Conservation (phyloP, 1,139 yeast genomes). For the Debaryomyces sp. region DNA sequence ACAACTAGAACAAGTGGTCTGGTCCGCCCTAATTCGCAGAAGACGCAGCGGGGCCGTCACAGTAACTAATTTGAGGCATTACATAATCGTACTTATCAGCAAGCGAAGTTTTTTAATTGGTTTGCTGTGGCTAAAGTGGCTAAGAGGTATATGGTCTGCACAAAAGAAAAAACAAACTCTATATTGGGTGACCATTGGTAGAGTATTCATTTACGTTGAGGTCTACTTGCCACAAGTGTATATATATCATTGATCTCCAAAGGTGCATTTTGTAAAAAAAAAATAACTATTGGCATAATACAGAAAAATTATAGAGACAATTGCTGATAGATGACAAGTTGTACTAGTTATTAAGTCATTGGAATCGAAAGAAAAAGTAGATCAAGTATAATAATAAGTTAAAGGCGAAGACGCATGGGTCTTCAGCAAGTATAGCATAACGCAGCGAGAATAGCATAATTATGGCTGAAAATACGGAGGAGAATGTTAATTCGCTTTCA, state of each 20-base stretch:
- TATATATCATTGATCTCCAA: background rate
- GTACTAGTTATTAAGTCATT: background rate
- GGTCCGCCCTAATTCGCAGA: background rate
- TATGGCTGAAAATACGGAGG: background rate
- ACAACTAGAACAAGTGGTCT: background rate
- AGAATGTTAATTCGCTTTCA: background rate
- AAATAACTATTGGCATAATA: background rate
- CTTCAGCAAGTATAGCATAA: background rate
- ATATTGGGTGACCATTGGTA: background rate
- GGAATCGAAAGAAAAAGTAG: background rate
- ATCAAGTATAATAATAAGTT: background rate
- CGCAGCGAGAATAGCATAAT: background rate
- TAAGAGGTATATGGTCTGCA: background rate
- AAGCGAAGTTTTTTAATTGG: slow-evolving; percentile 4
- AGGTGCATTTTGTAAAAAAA: background rate
- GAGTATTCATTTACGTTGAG: background rate
- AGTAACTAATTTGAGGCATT: background rate
- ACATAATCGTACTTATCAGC: slow-evolving; percentile 1
- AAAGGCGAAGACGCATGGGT: background rate
- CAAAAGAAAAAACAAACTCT: too few relatives aligned
- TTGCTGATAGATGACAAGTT: background rate
- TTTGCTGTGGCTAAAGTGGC: slow-evolving; percentile 3
- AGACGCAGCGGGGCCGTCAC: slow-evolving; percentile 1
- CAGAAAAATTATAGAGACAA: background rate
- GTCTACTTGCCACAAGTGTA: background rate